Evolutionary conservation across 345 rosid species (phyloP), one percentile per base, ranked within the genome.

Genomic region (Noccaea caerulescens): DNA sequence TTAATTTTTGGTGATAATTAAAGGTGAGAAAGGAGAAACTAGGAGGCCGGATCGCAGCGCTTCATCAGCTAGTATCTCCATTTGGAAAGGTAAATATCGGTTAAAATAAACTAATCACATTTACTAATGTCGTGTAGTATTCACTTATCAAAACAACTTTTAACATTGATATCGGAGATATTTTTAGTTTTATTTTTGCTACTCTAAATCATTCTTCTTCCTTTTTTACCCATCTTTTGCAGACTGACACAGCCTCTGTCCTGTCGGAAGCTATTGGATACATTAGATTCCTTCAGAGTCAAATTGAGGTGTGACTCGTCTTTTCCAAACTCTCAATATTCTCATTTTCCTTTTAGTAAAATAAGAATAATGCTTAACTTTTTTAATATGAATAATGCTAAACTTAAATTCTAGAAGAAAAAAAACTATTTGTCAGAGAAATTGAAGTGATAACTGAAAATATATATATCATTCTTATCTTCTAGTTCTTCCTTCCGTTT

Each of bases 211-310:
- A 77, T 78, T 62, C 73, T 44, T 72, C 74, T 66, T 80, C 69
- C 79, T 23, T 51, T 81, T 83, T 74, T 71, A 69, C 64, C 43
- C 83, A 44, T 71, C 58, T 70, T 75, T 78, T 85, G 88, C 98
- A 94, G 99, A 94, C 98, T 88, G 99, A 94, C 93, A 92, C 99
- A 60, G 99, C 98, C 66, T 94, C 99, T 74, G 99, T 94, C 76
- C 79, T 94, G 92, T 83, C 87, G 87, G 99, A 94, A 78, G 87
- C 98, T 68, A 89, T 92, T 81, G 99, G 98, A 79, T 92, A 94
- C 88, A 94, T 94, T 80, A 92, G 99, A 94, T 92, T 92, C 99
- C 99, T 94, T 75, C 97, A 92, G 71, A 84, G 86, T 88, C 99
- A 94, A 84, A 87, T 89, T 85, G 93, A 93, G 97, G 99, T 90